A percentile compares a stretch with the other conserved stretches of the same genome.
phyloP scores from a whole-genome alignment of 441 rosid species.

The Eruca vesicaria region DNA sequence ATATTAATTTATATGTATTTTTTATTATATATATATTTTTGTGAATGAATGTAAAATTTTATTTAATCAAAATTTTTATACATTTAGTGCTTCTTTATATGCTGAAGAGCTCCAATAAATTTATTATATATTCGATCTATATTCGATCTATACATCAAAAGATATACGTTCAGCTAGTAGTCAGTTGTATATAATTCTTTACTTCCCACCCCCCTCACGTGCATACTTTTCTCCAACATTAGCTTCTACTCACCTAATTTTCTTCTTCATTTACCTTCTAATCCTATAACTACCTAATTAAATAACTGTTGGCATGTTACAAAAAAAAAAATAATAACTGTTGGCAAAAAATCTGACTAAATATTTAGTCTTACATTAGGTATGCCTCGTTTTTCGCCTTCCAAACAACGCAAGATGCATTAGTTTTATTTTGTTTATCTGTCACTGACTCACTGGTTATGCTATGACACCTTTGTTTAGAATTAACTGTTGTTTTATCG shows the following conservation, averaged over 20 bases:
- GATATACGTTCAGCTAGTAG: background rate
- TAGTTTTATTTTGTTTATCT: background rate
- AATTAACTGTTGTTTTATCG: background rate
- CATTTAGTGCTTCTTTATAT: no score
- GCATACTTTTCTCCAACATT: conserved; percentile 19
- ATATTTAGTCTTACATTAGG: conserved; percentile 5
- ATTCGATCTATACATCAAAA: background rate
- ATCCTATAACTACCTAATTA: background rate
- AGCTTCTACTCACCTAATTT: background rate
- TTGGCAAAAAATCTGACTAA: no score
- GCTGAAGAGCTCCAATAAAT: no score
- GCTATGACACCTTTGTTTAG: background rate
- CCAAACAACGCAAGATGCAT: conserved; percentile 14
- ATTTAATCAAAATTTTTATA: no score
- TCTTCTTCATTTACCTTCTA: background rate
- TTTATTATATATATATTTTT: no score
- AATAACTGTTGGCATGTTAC: no score
- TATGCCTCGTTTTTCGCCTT: conserved; percentile 2
- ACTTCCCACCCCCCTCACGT: conserved; percentile 19
- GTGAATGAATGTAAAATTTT: no score
- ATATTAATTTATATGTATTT: background rate
- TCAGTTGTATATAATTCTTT: background rate
- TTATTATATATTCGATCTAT: background rate
- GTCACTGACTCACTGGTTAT: background rate
- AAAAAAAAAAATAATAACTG: no score